Percentiles rank a stretch among this genome's conserved stretches.
phyloP scores from a whole-genome alignment of 2,329 filamentous ascomycete species.

The Fusarium sororula region DNA sequence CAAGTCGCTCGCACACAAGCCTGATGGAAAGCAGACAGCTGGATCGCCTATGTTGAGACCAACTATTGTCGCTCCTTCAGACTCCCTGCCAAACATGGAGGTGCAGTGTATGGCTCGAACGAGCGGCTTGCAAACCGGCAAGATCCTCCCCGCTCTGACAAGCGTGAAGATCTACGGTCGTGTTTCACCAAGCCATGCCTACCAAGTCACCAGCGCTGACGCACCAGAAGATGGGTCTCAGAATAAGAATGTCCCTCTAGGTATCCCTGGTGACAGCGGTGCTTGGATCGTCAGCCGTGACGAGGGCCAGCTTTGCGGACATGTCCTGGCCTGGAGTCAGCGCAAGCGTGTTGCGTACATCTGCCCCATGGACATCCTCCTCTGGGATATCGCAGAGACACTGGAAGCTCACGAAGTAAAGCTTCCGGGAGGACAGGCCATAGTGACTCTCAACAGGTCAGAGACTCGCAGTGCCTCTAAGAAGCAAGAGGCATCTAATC shows the following conservation, averaged over 20 bases:
- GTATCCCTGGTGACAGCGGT: conserved; percentile 87
- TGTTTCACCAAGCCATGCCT: conserved; percentile 78
- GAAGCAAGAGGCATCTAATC: conserved; percentile 1
- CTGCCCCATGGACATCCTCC: conserved; percentile 90
- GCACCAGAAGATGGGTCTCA: conserved; percentile 27
- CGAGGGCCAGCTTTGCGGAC: conserved; percentile 84
- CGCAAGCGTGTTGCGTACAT: conserved; percentile 88
- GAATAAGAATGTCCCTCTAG: conserved; percentile 54
- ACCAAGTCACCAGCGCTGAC: conserved; percentile 62
- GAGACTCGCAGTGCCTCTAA: conserved; percentile 1
- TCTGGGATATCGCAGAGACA: conserved; percentile 85
- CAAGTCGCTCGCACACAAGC: conserved; percentile 11
- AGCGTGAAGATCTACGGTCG: conserved; percentile 90
- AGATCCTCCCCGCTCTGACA: conserved; percentile 79
- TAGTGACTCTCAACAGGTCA: conserved; percentile 44
- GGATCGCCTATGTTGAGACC: conserved; percentile 57
- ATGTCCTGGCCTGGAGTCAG: conserved; percentile 88
- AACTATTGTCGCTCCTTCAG: conserved; percentile 66
- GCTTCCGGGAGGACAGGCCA: conserved; percentile 69
- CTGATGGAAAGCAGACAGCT: conserved; percentile 12
- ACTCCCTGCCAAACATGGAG: conserved; percentile 74
- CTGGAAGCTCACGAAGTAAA: conserved; percentile 75
- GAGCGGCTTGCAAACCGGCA: conserved; percentile 81
- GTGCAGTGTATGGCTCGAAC: conserved; percentile 93
- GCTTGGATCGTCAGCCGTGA: conserved; percentile 90